Evolutionary conservation across 805 yeast genomes (phyloP), one percentile per base, ranked within the genome.

Genomic region (Suhomyces vadensis): DNA sequence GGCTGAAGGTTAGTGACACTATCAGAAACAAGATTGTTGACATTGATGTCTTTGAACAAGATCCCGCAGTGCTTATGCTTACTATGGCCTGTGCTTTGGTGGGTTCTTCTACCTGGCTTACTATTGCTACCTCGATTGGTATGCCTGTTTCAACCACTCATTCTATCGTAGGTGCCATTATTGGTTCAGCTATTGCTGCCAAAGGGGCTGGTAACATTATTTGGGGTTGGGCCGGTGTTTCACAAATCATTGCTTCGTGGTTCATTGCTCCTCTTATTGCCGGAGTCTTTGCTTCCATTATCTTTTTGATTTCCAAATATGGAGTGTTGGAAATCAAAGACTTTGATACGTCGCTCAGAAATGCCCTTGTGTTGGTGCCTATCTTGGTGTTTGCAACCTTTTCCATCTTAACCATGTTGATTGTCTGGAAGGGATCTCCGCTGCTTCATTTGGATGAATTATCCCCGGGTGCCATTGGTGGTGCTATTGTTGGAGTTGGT

Each of bases 111-210:
- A 35, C 71, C 22, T 85, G 91, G 91, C 71, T 85, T 43, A 67
- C 84, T 4, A 42, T 81, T 47, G 91, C 91, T 31, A 85, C 91
- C 11, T 49, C 60, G 2, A 64, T 83, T 24, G 87, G 87, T 50
- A 75, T 82, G 77, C 91, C 91, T n/a, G 90, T 84, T 35, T 85
- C 91, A 14, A 83, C 91, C 13, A 85, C 92, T 8, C 91, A 85
- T 57, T 81, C 89, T 7, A 83, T 85, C 51, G 84, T 85, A 40
- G 91, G 91, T 56, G 90, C 81, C 33, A 74, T 82, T 31, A 82
- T 84, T 47, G 92, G 92, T 52, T 76, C 85, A 6, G 84, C 87
- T 49, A 76, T 85, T 54, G 92, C 90, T 33, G 81, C 89, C 29
- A 78, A 74, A 52, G 89, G 89, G 46, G 80, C 78, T 35, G 57